phyloP scores from a whole-genome alignment of 1,284 basidiomycete species.

The Ganoderma multipileum region DNA sequence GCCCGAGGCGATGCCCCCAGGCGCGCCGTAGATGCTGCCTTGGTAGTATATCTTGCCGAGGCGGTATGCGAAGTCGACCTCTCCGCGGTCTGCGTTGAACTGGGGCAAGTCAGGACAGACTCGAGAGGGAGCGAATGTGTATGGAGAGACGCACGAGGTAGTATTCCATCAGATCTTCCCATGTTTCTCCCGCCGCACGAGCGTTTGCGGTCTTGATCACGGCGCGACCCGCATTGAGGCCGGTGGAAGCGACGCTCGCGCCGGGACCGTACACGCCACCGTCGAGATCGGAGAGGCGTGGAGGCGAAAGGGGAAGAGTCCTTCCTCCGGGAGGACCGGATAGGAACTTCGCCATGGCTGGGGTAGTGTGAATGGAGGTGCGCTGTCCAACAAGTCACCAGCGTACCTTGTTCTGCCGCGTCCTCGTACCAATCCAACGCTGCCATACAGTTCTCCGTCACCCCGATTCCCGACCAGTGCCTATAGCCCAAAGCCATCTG shows the following conservation, averaged over 20 bases:
- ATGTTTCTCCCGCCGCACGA: conserved; percentile 86
- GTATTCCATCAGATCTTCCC: conserved; percentile 92
- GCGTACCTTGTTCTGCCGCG: conserved; percentile 82
- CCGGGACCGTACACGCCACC: conserved; percentile 95
- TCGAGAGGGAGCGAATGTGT: no score
- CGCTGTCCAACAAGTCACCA: not conserved
- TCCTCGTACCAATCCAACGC: conserved; percentile 89
- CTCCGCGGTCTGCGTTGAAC: conserved; percentile 93
- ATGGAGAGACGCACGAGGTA: conserved; percentile 64
- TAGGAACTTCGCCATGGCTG: conserved; percentile 78
- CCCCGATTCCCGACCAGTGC: conserved; percentile 95
- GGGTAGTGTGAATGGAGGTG: conserved; percentile 16
- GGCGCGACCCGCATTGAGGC: conserved; percentile 70
- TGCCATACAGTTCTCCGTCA: conserved; percentile 82
- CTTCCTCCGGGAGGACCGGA: conserved; percentile 92
- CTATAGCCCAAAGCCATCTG: conserved; percentile 95
- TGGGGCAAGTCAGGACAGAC: conserved; percentile 37
- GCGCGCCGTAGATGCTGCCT: conserved; percentile 81
- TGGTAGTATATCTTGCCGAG: conserved; percentile 95
- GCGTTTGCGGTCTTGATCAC: conserved; percentile 87
- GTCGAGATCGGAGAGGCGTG: conserved; percentile 87
- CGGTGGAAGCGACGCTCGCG: conserved; percentile 90
- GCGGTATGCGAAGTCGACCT: conserved; percentile 84
- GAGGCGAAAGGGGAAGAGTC: conserved; percentile 83
- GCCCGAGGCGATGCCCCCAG: conserved; percentile 82